Conservation (phyloP, 2,329 filamentous ascomycete genomes). For the Chaetomiaceae sp. region DNA sequence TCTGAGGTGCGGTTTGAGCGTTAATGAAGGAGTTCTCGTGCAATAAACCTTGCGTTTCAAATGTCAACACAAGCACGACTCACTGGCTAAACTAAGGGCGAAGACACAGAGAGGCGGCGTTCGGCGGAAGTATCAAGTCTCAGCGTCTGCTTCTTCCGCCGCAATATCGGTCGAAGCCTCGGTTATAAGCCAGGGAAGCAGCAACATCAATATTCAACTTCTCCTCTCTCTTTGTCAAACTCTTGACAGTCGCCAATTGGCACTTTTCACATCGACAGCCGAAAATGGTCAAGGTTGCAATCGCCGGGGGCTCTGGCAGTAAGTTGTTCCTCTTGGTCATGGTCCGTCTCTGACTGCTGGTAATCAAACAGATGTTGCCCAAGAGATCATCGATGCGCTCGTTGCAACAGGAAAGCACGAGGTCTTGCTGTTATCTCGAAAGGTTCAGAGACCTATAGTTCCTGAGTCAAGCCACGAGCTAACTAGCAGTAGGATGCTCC, state of each 20-base stretch:
- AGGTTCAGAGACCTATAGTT: neutral
- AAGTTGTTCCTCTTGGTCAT: neutral
- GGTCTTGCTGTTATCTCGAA: conserved; percentile 14
- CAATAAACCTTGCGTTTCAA: too few species aligned
- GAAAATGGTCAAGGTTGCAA: conserved; percentile 18
- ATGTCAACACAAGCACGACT: too few species aligned
- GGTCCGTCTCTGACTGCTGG: neutral
- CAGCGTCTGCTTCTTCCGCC: neutral
- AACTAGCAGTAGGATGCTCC: neutral
- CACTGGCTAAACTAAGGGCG: too few species aligned
- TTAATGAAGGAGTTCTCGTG: too few species aligned
- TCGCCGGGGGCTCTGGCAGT: conserved; percentile 17
- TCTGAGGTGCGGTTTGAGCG: too few species aligned
- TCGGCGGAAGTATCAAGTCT: neutral
- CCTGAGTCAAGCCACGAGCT: neutral
- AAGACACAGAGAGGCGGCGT: too few species aligned
- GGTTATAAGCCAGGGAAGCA: neutral
- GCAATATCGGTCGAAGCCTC: neutral
- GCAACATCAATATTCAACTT: neutral
- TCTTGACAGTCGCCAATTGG: too few species aligned
- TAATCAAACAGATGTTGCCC: conserved; percentile 9
- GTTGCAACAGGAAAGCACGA: conserved; percentile 16
- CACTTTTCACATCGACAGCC: too few species aligned
- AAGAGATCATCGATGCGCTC: conserved; percentile 15
- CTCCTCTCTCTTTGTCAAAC: neutral